Evolutionary conservation across 805 yeast species (phyloP).

Genomic region (Pichia gijzeniarum): DNA sequence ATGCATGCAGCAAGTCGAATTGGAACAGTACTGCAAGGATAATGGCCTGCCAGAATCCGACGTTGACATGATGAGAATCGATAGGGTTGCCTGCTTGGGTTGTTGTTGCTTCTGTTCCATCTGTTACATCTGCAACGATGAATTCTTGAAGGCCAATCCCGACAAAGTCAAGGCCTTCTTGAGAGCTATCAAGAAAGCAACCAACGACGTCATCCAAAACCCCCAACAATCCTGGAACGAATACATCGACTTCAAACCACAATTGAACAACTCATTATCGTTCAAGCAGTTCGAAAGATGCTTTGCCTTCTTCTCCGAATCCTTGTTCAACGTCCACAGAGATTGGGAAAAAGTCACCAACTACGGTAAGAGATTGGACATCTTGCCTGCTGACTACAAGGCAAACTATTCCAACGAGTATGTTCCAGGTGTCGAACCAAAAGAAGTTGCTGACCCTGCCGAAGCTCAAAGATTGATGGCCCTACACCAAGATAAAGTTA

Average conservation of each 20-base stretch:
- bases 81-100: conserved; percentile 48
- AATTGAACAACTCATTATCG: conserved; percentile 33
- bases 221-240: conserved; percentile 44
- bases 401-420: conserved; percentile 48
- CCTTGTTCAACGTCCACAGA: conserved; percentile 47
- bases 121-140: conserved; percentile 47
- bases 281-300: conserved; percentile 45
- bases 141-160: conserved; percentile 40
- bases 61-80: conserved; percentile 52
- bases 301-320: conserved; percentile 47
- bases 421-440: conserved; percentile 44
- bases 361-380: conserved; percentile 48
- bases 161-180: conserved; percentile 40
- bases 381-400: conserved; percentile 42
- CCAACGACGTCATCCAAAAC: conserved; percentile 38
- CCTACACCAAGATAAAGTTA: conserved; percentile 4
- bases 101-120: conserved; percentile 56
- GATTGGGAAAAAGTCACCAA: conserved; percentile 53
- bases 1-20: conserved; percentile 53
- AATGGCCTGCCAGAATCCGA: conserved; percentile 39
- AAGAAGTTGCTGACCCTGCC: conserved; percentile 40
- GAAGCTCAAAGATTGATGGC: conserved; percentile 42
- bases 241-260: conserved; percentile 42
- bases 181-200: conserved; percentile 45
- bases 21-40: conserved; percentile 41